phyloP scores from a whole-genome alignment of 1,139 yeast genomes.

The Protomyces macrosporus region DNA sequence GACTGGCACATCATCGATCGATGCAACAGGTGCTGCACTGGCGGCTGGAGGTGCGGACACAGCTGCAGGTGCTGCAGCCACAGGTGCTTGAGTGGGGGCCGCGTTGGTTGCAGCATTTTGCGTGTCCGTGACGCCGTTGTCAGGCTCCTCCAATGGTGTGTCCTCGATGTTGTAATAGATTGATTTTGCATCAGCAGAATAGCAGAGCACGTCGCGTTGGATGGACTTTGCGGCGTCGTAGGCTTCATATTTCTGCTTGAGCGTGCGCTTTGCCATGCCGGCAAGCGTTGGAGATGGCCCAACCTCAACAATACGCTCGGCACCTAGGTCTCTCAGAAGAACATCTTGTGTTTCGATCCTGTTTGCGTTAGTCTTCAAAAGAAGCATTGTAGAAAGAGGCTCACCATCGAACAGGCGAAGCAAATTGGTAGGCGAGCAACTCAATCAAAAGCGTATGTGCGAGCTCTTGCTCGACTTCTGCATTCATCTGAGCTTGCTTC shows the following conservation, averaged over 20 bases:
- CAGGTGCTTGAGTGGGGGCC: constrained; percentile 40
- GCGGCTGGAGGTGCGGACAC: constrained; percentile 58
- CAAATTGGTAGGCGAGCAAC: constrained; percentile 95
- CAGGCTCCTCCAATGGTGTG: constrained; percentile 52
- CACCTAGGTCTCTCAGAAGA: constrained; percentile 73
- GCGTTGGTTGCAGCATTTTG: constrained; percentile 43
- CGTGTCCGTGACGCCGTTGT: constrained; percentile 39
- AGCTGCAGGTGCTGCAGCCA: constrained; percentile 45
- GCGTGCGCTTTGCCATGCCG: constrained; percentile 96
- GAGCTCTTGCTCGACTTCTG: constrained; percentile 95
- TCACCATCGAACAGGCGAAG: constrained; percentile 96
- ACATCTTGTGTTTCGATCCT: constrained; percentile 94
- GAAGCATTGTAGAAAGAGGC: not conserved
- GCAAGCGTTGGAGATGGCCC: constrained; percentile 99
- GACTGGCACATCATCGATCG: constrained; percentile 83
- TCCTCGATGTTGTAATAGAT: constrained; percentile 94
- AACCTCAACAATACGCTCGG: constrained; percentile 94
- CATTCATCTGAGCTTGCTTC: not conserved
- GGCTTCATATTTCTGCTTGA: constrained; percentile 92
- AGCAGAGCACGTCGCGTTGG: constrained; percentile 93
- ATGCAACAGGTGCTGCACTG: constrained; percentile 69
- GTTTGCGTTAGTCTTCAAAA: not conserved
- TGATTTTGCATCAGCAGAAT: constrained; percentile 91
- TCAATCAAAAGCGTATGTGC: constrained; percentile 93
- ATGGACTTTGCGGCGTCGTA: constrained; percentile 95